phyloP scores from a whole-genome alignment of 2,329 filamentous ascomycete species.

The Coniochaeta sp. region DNA sequence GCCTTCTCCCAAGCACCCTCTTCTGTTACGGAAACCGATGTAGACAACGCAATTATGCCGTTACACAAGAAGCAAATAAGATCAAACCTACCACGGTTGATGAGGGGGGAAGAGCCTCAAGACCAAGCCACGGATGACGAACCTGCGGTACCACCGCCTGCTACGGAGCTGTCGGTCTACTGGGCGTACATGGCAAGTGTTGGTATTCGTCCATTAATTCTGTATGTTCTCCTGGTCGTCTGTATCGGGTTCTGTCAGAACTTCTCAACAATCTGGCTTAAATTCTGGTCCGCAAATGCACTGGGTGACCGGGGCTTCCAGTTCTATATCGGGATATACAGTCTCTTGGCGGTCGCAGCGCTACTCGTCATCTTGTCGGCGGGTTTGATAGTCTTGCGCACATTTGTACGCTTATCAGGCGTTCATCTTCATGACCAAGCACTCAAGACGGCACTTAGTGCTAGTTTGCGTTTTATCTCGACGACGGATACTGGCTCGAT shows the following conservation, averaged over 20 bases:
- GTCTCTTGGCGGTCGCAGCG: neutral
- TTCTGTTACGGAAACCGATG: neutral
- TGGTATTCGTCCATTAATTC: neutral
- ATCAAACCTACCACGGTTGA: neutral
- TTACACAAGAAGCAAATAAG: neutral
- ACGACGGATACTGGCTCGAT: conserved; percentile 11
- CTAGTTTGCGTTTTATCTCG: conserved; percentile 10
- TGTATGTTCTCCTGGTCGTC: neutral
- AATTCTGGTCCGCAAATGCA: conserved; percentile 2
- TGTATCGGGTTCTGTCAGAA: neutral
- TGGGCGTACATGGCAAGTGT: neutral
- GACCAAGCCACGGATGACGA: neutral
- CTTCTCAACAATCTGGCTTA: conserved; percentile 4
- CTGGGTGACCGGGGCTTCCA: neutral
- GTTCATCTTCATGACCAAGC: neutral
- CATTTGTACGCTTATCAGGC: neutral
- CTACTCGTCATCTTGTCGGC: neutral
- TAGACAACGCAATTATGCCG: neutral
- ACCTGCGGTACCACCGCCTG: neutral
- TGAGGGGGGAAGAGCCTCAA: neutral
- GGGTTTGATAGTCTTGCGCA: neutral
- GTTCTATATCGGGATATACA: conserved; percentile 3
- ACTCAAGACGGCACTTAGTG: conserved; percentile 1
- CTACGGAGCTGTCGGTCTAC: neutral
- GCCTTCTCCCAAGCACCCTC: neutral